Evolutionary conservation across 192 early-diverging fungal species (phyloP).

Genomic region (Coemansia sp.): DNA sequence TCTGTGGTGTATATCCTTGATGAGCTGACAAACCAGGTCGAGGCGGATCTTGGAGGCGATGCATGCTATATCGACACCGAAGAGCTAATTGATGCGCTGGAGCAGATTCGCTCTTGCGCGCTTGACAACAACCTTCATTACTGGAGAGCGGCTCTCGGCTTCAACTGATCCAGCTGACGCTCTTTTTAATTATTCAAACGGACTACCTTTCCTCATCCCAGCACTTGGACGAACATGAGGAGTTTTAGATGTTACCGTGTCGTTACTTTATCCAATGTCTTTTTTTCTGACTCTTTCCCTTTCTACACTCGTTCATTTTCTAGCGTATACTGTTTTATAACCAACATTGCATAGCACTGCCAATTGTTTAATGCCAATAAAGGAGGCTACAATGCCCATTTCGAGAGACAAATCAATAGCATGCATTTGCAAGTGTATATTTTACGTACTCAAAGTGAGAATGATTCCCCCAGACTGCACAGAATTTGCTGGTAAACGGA

Average conservation of each 20-base stretch:
- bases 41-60: slow-evolving; percentile 38
- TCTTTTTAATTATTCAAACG: neutral
- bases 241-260: neutral
- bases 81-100: slow-evolving; percentile 29
- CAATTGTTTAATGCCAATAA: neutral
- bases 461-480: too few relatives aligned
- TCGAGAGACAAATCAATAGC: too few relatives aligned
- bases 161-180: neutral
- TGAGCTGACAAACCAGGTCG: slow-evolving; percentile 47
- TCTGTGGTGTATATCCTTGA: slow-evolving; percentile 33
- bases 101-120: slow-evolving; percentile 36
- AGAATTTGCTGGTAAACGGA: neutral
- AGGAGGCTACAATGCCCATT: too few relatives aligned
- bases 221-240: neutral
- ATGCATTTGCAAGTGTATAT: too few relatives aligned
- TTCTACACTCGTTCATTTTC: neutral
- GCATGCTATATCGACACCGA: slow-evolving; percentile 36
- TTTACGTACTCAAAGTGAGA: too few relatives aligned
- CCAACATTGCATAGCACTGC: neutral
- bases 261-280: neutral
- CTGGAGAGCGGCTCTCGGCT: slow-evolving; percentile 27
- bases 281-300: neutral
- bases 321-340: neutral
- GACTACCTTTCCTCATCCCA: neutral
- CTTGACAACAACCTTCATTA: slow-evolving; percentile 27